phyloP scores from a whole-genome alignment of 2,329 filamentous ascomycete species.

The Ascomycota sp. region DNA sequence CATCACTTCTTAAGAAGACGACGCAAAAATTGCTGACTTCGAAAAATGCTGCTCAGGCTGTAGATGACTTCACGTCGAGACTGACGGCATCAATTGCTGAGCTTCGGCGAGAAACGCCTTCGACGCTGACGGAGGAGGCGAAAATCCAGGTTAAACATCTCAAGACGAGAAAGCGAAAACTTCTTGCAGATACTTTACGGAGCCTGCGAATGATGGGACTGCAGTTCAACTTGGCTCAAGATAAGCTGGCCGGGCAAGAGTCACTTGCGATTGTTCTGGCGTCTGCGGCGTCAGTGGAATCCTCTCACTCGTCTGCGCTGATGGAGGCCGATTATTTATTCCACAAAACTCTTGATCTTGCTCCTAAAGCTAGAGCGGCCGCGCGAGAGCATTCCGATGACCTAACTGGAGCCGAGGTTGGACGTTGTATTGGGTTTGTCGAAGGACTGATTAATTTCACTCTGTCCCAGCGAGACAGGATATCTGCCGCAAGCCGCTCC shows the following conservation, averaged over 20 bases:
- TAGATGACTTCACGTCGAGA: slow-evolving; percentile 47
- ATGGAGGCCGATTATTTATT: slow-evolving; percentile 44
- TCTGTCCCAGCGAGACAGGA: slow-evolving; percentile 32
- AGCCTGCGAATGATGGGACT: slow-evolving; percentile 75
- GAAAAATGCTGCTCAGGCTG: slow-evolving; percentile 32
- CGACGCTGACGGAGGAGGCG: slow-evolving; percentile 65
- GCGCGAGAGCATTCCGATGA: slow-evolving; percentile 62
- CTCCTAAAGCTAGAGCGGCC: slow-evolving; percentile 42
- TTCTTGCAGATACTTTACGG: slow-evolving; percentile 75
- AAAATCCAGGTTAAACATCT: slow-evolving; percentile 67
- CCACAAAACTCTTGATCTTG: slow-evolving; percentile 55
- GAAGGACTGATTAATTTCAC: slow-evolving; percentile 59
- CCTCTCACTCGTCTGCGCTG: slow-evolving; percentile 6
- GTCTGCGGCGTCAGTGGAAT: slow-evolving; percentile 20
- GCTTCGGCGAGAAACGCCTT: slow-evolving; percentile 65
- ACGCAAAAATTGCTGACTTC: slow-evolving; percentile 27
- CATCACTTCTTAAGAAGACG: slow-evolving; percentile 50
- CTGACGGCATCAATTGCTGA: slow-evolving; percentile 46
- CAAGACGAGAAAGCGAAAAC: slow-evolving; percentile 70
- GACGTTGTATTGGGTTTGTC: slow-evolving; percentile 60
- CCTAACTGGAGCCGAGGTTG: slow-evolving; percentile 56
- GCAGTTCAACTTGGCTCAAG: slow-evolving; percentile 55
- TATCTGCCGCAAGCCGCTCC: slow-evolving; percentile 18
- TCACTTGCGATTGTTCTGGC: slow-evolving; percentile 50
- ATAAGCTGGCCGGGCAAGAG: slow-evolving; percentile 49